A percentile compares a stretch with the other conserved stretches of the same genome.
phyloP scores from a whole-genome alignment of 2,329 filamentous ascomycete species.

The Calonectria naviculata region DNA sequence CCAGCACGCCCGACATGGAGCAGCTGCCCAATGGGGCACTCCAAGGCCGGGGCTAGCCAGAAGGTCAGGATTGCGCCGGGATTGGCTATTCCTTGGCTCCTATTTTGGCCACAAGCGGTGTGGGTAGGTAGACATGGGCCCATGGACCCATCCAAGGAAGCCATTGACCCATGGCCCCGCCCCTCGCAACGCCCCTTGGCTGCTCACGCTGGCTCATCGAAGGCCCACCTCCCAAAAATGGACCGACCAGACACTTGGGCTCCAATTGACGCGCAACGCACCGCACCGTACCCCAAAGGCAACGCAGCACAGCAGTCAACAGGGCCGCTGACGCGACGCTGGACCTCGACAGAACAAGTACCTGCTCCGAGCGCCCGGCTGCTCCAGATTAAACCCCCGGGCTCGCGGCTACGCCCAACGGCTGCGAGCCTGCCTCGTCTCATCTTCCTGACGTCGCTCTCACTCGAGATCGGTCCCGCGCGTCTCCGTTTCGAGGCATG shows the following conservation, averaged over 20 bases:
- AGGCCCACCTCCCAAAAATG: conserved; percentile 37
- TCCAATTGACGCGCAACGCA: conserved; percentile 40
- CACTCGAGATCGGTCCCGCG: conserved; percentile 29
- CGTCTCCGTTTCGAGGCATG: conserved; percentile 28
- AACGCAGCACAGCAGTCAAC: conserved; percentile 10
- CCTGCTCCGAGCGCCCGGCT: conserved; percentile 11
- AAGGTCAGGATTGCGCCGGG: conserved; percentile 52
- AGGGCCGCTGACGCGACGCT: conserved; percentile 15
- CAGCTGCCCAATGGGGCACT: conserved; percentile 63
- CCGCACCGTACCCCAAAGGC: conserved; percentile 17
- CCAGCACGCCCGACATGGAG: conserved; percentile 53
- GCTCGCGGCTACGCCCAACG: conserved; percentile 28
- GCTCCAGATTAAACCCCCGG: conserved; percentile 31
- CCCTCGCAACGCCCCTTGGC: conserved; percentile 20
- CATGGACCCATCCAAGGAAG: conserved; percentile 26
- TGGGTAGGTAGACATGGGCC: conserved; percentile 40
- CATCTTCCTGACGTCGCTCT: conserved; percentile 22
- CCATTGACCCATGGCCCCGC: conserved; percentile 14
- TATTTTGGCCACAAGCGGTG: conserved; percentile 49
- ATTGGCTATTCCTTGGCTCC: conserved; percentile 44
- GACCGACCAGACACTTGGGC: conserved; percentile 32
- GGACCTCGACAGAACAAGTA: conserved; percentile 13
- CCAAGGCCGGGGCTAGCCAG: conserved; percentile 59
- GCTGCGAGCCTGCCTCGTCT: conserved; percentile 19
- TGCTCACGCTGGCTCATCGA: conserved; percentile 15